These are phyloP conservation scores for Coffea eugenioides DNA, from an alignment of 257 asterid genomes.

Conservation along the genomic window DNA sequence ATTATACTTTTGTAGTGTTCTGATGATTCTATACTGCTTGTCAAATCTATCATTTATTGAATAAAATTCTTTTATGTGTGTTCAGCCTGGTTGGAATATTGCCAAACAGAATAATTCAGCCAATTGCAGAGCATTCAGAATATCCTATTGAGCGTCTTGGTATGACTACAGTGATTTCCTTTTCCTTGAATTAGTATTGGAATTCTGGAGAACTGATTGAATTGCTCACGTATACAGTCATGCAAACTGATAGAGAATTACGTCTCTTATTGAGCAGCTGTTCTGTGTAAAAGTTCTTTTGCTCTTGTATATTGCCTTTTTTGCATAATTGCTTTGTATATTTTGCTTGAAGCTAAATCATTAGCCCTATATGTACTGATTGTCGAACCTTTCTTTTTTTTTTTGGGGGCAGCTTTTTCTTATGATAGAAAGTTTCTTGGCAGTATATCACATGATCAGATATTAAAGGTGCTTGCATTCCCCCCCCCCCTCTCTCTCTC, in stretches of 20 bases:
- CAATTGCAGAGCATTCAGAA: conserved; percentile 90
- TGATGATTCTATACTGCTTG: conserved; percentile 1
- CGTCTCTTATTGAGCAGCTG: not conserved
- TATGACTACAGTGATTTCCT: conserved; percentile 27
- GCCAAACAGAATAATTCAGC: conserved; percentile 90
- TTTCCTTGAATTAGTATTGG: not conserved
- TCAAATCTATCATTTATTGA: conserved; percentile 1
- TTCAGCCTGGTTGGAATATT: conserved; percentile 79
- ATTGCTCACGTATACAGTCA: not conserved
- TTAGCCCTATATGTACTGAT: not conserved
- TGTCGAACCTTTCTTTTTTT: conserved; percentile 10
- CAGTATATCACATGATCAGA: conserved; percentile 85
- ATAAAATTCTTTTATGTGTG: conserved; percentile 17
- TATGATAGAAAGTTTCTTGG: conserved; percentile 87
- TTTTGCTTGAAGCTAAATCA: not conserved
- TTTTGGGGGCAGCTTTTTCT: conserved; percentile 64
- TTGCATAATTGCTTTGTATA: not conserved
- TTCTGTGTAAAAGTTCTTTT: not conserved
- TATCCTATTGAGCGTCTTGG: conserved; percentile 90
- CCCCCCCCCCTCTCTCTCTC: conserved; percentile 9
- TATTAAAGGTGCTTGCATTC: conserved; percentile 49
- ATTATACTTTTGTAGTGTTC: not conserved
- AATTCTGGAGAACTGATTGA: not conserved
- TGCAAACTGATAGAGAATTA: not conserved
- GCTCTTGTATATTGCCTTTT: not conserved